A percentile compares a stretch with the other conserved stretches of the same genome.
Conservation (phyloP, 1,284 basidiomycete genomes). For the Meripilus lineatus region DNA sequence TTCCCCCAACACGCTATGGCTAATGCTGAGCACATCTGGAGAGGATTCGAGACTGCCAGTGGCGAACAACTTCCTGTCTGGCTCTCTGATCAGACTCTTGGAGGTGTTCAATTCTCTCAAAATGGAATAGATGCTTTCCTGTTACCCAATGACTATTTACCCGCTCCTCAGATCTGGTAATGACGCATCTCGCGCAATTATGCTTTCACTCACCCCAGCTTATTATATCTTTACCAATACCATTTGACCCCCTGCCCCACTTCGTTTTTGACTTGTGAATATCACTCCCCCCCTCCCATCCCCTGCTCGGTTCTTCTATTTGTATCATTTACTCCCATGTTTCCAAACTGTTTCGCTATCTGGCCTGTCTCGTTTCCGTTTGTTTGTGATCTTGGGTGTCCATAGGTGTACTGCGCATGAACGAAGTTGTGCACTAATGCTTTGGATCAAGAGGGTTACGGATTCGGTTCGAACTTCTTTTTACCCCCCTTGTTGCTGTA, state of each 20-base stretch:
- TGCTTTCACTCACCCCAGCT: too few relatives aligned
- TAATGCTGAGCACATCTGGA: slow-evolving; percentile 71
- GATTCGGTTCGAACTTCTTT: too few relatives aligned
- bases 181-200: not conserved
- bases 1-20: slow-evolving; percentile 22
- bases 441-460: too few relatives aligned
- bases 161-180: slow-evolving; percentile 70
- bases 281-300: not conserved
- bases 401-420: too few relatives aligned
- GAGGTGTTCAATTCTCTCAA: slow-evolving; percentile 68
- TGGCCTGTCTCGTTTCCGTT: too few relatives aligned
- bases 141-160: slow-evolving; percentile 68
- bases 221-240: too few relatives aligned
- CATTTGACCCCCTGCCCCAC: too few relatives aligned
- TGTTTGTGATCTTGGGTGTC: too few relatives aligned
- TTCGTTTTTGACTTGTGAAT: not conserved
- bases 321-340: not conserved
- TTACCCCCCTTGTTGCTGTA: too few relatives aligned
- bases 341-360: too few relatives aligned
- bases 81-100: slow-evolving; percentile 76
- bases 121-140: slow-evolving; percentile 81
- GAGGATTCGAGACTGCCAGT: slow-evolving; percentile 63
- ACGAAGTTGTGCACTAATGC: too few relatives aligned
- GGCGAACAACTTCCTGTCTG: slow-evolving; percentile 75
- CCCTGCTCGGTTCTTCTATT: not conserved